These are phyloP conservation scores for Barnettozyma salicaria DNA, from an alignment of 805 yeast species.

Conservation along the genomic window DNA sequence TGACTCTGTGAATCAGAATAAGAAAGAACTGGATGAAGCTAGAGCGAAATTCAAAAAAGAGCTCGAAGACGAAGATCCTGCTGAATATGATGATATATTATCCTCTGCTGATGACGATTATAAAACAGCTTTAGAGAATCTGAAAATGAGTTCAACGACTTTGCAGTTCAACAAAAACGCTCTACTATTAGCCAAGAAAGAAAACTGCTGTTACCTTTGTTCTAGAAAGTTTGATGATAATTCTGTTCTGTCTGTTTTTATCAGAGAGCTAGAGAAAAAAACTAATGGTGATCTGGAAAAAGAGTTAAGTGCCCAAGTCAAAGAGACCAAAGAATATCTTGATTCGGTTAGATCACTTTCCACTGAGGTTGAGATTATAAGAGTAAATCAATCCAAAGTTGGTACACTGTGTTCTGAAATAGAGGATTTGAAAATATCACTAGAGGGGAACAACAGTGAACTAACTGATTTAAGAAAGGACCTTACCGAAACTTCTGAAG, in stretches of 20 bases:
- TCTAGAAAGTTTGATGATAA: slow-evolving; percentile 51
- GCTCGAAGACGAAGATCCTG: slow-evolving; percentile 35
- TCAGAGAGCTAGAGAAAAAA: slow-evolving; percentile 27
- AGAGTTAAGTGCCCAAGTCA: slow-evolving; percentile 29
- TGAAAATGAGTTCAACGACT: slow-evolving; percentile 65
- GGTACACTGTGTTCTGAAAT: slow-evolving; percentile 2
- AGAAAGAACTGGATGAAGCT: slow-evolving; percentile 8
- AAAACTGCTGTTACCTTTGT: slow-evolving; percentile 67
- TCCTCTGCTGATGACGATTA: slow-evolving; percentile 57
- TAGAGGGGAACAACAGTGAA: too few species aligned
- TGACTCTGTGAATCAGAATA: slow-evolving; percentile 6
- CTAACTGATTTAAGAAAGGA: slow-evolving; percentile 3
- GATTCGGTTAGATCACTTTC: slow-evolving; percentile 25
- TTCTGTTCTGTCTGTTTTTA: slow-evolving; percentile 22
- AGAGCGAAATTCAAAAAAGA: slow-evolving; percentile 13
- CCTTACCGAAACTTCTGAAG: neutral
- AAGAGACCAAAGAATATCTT: slow-evolving; percentile 29
- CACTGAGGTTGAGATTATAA: slow-evolving; percentile 24
- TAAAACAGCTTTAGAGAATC: slow-evolving; percentile 53
- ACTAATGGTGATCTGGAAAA: slow-evolving; percentile 30
- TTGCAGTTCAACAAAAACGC: slow-evolving; percentile 67
- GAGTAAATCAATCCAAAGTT: slow-evolving; percentile 10
- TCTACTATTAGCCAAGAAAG: slow-evolving; percentile 48
- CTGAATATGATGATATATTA: slow-evolving; percentile 44
- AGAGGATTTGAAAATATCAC: slow-evolving; percentile 16